Percentiles rank a stretch among this genome's conserved stretches.
Evolutionary conservation across 805 yeast genomes (phyloP).

Genomic region (Yamadazyma akitaensis): DNA sequence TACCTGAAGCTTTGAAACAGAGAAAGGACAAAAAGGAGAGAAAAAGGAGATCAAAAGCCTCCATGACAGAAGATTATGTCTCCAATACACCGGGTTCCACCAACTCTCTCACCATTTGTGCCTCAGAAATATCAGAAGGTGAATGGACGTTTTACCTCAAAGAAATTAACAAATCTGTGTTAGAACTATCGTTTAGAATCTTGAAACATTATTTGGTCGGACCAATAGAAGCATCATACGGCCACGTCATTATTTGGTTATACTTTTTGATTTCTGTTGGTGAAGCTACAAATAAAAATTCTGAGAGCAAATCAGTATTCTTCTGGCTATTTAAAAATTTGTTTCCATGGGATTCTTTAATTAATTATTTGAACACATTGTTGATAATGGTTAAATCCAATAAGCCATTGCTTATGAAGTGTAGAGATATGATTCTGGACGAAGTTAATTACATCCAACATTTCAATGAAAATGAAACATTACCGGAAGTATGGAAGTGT

Average conservation of each 20-base stretch:
- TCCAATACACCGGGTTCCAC: constrained; percentile 19
- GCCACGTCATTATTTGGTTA: constrained; percentile 75
- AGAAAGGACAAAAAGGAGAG: constrained; percentile 70
- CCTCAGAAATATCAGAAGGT: constrained; percentile 30
- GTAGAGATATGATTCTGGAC: constrained; percentile 18
- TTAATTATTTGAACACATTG: constrained; percentile 60
- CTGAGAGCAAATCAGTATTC: constrained; percentile 46
- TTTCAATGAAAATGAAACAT: constrained; percentile 56
- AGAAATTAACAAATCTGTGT: constrained; percentile 57
- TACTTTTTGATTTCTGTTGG: constrained; percentile 68
- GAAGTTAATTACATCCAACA: constrained; percentile 43
- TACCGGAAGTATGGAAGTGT: constrained; percentile 79
- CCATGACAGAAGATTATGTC: constrained; percentile 15
- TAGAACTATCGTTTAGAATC: constrained; percentile 68
- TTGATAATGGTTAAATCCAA: constrained; percentile 33
- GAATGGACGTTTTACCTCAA: constrained; percentile 61
- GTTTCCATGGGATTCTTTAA: constrained; percentile 67
- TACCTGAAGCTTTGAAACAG: constrained; percentile 70
- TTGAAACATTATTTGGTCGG: constrained; percentile 64
- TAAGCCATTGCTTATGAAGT: constrained; percentile 20
- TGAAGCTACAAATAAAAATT: constrained; percentile 46
- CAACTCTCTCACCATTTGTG: constrained; percentile 31
- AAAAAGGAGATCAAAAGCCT: constrained; percentile 44
- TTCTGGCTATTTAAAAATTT: constrained; percentile 50
- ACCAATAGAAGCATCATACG: constrained; percentile 65